Evolutionary conservation across 345 rosid species (phyloP).

Genomic region (Eucalyptus dawsonii): DNA sequence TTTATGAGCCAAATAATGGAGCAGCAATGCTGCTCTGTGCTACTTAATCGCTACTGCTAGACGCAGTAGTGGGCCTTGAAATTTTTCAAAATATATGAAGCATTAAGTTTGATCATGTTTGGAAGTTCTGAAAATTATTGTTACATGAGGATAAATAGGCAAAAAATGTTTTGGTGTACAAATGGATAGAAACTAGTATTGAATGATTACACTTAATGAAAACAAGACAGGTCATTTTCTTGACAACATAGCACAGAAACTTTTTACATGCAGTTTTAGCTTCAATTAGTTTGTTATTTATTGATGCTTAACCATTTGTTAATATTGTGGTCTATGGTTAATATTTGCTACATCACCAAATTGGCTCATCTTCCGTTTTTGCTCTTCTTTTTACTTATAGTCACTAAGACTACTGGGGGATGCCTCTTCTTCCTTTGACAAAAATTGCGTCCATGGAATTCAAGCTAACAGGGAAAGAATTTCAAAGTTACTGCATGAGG

Average conservation of each 20-base stretch:
- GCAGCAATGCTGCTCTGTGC: neutral
- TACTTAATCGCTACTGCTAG: neutral
- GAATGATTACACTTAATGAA: neutral
- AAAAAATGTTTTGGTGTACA: neutral
- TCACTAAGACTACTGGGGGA: constrained; percentile 84
- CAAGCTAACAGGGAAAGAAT: constrained; percentile 85
- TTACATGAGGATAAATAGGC: neutral
- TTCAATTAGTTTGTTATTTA: neutral
- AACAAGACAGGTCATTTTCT: neutral
- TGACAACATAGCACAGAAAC: neutral
- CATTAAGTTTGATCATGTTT: neutral
- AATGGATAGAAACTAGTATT: neutral
- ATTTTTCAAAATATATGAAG: neutral
- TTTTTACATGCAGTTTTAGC: neutral
- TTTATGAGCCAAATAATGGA: neutral
- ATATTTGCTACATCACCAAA: neutral
- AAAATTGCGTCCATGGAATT: constrained; percentile 85
- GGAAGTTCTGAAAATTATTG: neutral
- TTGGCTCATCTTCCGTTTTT: neutral
- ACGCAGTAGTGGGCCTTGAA: neutral
- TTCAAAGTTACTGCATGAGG: constrained; percentile 89
- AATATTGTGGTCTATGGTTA: neutral
- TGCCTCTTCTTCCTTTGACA: constrained; percentile 91
- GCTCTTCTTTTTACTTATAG: constrained; percentile 16
- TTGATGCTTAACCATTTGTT: neutral